Conservation (phyloP, 768 basidiomycete species). For the Amyloporia xantha region DNA sequence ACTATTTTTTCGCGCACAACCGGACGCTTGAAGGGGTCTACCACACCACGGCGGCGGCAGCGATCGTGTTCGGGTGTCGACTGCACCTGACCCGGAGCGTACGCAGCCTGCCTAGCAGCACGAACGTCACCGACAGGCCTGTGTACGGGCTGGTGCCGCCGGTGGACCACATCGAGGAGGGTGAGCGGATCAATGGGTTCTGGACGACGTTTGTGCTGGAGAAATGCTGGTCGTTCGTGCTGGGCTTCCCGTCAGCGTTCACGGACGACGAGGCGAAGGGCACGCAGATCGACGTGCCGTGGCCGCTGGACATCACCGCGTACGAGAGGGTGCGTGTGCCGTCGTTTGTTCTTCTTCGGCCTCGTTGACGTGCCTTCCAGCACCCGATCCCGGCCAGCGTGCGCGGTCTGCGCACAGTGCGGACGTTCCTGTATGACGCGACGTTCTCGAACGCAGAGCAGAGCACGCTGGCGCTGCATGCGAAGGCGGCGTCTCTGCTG, state of each 20-base stretch:
- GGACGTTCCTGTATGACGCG: slow-evolving; percentile 38
- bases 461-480: slow-evolving; percentile 34
- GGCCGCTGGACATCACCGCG: slow-evolving; percentile 29
- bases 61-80: slow-evolving; percentile 22
- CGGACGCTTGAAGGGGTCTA: slow-evolving; percentile 55
- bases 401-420: slow-evolving; percentile 38
- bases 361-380: too few relatives aligned
- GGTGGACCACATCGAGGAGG: slow-evolving; percentile 40
- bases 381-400: slow-evolving; percentile 34
- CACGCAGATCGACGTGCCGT: slow-evolving; percentile 32
- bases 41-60: slow-evolving; percentile 37
- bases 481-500: slow-evolving; percentile 52
- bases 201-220: slow-evolving; percentile 58
- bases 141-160: slow-evolving; percentile 28
- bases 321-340: slow-evolving; percentile 28
- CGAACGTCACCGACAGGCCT: neutral
- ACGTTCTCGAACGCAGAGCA: slow-evolving; percentile 28
- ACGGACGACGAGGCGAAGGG: slow-evolving; percentile 43
- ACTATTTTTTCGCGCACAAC: slow-evolving; percentile 60
- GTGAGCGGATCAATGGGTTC: slow-evolving; percentile 59
- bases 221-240: slow-evolving; percentile 46
- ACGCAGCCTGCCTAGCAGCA: slow-evolving; percentile 3
- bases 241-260: slow-evolving; percentile 46
- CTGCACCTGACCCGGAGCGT: slow-evolving; percentile 23
- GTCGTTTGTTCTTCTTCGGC: too few relatives aligned